These are phyloP conservation scores for Blastobotrys raffinosifermentans DNA, from an alignment of 1,139 yeast species.

Conservation along the genomic window DNA sequence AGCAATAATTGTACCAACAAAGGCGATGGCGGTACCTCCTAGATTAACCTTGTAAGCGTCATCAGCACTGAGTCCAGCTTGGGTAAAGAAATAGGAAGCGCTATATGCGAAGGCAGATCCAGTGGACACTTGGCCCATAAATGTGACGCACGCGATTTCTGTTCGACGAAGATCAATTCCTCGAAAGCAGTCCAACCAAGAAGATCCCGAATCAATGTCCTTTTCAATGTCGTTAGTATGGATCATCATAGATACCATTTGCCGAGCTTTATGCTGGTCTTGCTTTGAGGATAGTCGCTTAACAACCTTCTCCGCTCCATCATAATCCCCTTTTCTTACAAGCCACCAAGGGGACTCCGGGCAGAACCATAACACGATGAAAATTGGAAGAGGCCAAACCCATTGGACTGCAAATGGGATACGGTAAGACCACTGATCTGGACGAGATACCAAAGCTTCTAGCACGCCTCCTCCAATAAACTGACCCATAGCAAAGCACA, in stretches of 20 bases:
- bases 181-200: slow-evolving; percentile 44
- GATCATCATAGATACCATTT: slow-evolving; percentile 31
- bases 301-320: slow-evolving; percentile 18
- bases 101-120: slow-evolving; percentile 40
- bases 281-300: slow-evolving; percentile 26
- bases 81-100: slow-evolving; percentile 17
- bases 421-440: slow-evolving; percentile 33
- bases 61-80: slow-evolving; percentile 14
- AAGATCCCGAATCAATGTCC: slow-evolving; percentile 22
- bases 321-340: slow-evolving; percentile 36
- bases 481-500: slow-evolving; percentile 42
- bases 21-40: slow-evolving; percentile 35
- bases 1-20: slow-evolving; percentile 45
- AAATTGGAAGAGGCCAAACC: slow-evolving; percentile 54
- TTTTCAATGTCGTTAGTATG: slow-evolving; percentile 13
- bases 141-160: slow-evolving; percentile 42
- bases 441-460: slow-evolving; percentile 26
- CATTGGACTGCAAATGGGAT: slow-evolving; percentile 52
- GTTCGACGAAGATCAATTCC: slow-evolving; percentile 49
- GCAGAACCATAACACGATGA: slow-evolving; percentile 44
- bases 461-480: slow-evolving; percentile 37
- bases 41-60: slow-evolving; percentile 14
- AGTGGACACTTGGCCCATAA: slow-evolving; percentile 44
- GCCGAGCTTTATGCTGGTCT: slow-evolving; percentile 34
- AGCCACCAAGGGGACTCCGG: slow-evolving; percentile 58